Conservation (phyloP, 1,284 basidiomycete genomes). For the Mycosarcoma mackinlayi region DNA sequence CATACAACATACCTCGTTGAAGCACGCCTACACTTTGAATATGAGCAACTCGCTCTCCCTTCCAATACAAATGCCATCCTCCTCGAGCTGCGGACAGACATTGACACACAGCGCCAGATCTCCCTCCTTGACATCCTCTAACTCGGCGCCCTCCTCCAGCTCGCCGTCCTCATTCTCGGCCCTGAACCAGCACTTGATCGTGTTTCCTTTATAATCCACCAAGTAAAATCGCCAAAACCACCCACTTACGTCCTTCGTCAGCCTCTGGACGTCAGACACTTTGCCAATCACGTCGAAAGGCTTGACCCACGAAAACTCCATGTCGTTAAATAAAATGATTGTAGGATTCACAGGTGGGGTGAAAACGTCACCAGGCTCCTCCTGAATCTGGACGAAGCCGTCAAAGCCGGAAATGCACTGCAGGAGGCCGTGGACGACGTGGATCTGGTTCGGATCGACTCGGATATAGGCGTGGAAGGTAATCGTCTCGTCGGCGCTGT, state of each 20-base stretch:
- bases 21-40: constrained; percentile 4
- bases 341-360: neutral
- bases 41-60: constrained; percentile 5
- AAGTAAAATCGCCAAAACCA: constrained; percentile 7
- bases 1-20: too few relatives aligned
- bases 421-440: neutral
- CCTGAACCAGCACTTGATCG: neutral
- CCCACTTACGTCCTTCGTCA: neutral
- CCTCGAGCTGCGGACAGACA: neutral
- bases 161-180: neutral
- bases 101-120: constrained; percentile 3
- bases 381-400: neutral
- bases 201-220: neutral
- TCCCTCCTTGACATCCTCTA: neutral
- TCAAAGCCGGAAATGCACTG: neutral
- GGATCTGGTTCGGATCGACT: neutral
- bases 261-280: neutral
- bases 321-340: neutral
- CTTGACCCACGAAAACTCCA: neutral
- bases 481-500: neutral
- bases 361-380: constrained; percentile 1
- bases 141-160: constrained; percentile 1
- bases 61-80: constrained; percentile 3
- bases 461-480: constrained; percentile 1
- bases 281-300: constrained; percentile 7